These are phyloP conservation scores for Rhizopus sp. DNA, from an alignment of 371 early-diverging fungal genomes.

Conservation along the genomic window DNA sequence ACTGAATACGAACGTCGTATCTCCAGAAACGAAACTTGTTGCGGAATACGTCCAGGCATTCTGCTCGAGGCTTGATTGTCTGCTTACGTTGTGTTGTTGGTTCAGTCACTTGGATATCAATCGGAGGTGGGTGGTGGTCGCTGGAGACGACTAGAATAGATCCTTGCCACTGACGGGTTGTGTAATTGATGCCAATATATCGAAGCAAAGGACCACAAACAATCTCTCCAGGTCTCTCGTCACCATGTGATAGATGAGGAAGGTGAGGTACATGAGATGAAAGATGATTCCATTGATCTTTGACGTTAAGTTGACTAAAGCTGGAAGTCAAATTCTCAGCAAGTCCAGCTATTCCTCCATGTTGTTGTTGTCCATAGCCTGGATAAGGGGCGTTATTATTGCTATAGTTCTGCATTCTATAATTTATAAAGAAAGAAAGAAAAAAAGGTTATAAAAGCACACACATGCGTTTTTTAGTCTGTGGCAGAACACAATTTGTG, in stretches of 20 bases:
- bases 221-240: conserved; percentile 20
- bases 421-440: too few species aligned
- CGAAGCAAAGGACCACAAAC: conserved; percentile 39
- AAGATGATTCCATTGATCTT: conserved; percentile 14
- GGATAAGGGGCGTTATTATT: neutral
- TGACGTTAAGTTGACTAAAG: conserved; percentile 15
- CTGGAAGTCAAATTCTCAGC: conserved; percentile 7
- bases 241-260: neutral
- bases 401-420: too few species aligned
- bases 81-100: conserved; percentile 6
- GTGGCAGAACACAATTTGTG: too few species aligned
- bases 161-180: conserved; percentile 32
- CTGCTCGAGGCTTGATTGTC: conserved; percentile 8
- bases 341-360: neutral
- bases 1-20: conserved; percentile 27
- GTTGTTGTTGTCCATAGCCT: conserved; percentile 13
- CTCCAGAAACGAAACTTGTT: conserved; percentile 39
- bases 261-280: conserved; percentile 6
- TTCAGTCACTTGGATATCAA: conserved; percentile 18
- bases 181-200: conserved; percentile 36
- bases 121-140: conserved; percentile 26
- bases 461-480: too few species aligned
- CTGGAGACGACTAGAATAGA: conserved; percentile 35
- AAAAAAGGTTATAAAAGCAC: too few species aligned
- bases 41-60: conserved; percentile 28